Conservation (phyloP, 1,139 yeast genomes). For the Candida albicans region DNA sequence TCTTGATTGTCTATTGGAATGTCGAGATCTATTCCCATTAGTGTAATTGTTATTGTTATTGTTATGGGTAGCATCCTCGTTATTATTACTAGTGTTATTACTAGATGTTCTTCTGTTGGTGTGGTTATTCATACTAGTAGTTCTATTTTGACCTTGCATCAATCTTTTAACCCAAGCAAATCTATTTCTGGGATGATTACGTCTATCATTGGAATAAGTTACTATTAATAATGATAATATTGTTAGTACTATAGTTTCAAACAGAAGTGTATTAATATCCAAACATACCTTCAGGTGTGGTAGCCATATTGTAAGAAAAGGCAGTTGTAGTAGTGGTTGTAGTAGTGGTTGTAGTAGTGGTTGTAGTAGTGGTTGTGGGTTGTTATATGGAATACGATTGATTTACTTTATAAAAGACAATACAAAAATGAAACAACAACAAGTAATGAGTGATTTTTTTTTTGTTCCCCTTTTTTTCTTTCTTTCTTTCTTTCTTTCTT, state of each 20-base stretch:
- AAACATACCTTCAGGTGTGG: conserved; percentile 15
- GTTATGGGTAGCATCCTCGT: conserved; percentile 2
- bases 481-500: no score
- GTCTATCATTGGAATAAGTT: conserved; percentile 15
- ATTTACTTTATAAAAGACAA: background rate
- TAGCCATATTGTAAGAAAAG: background rate
- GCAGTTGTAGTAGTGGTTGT: no score
- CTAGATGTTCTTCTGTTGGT: conserved; percentile 2
- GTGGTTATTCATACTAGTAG: background rate
- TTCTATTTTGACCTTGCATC: conserved; percentile 44
- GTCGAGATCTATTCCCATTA: background rate
- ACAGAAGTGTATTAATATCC: background rate
- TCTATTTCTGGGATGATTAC: conserved; percentile 30
- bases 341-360: no score
- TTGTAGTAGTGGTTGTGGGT: no score
- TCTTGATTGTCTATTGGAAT: background rate
- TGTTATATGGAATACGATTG: background rate
- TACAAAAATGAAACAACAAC: background rate
- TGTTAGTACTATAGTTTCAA: conserved; percentile 3
- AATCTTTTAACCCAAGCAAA: conserved; percentile 50
- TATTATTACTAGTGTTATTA: conserved; percentile 4
- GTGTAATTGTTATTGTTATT: background rate
- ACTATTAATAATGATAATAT: conserved; percentile 7
- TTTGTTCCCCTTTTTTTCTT: no score
- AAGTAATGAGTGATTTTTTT: background rate